Base-by-base conservation (phyloP, 2,329 filamentous ascomycete species). In the Davidsoniella virescens region DNA sequence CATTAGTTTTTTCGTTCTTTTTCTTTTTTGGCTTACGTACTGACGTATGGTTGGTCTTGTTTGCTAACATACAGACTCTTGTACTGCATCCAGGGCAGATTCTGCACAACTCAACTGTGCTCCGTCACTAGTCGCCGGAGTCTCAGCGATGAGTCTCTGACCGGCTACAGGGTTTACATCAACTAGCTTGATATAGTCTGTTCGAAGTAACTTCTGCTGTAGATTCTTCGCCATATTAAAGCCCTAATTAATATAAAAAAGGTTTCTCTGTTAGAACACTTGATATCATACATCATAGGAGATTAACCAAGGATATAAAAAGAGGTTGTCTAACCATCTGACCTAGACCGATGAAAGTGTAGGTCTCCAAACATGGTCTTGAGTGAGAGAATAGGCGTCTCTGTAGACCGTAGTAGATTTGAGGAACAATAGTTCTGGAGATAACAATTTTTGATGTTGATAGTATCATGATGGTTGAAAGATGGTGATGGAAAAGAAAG, bases 161-260 rank as follows among this genome's bases (percentile, higher is more conserved):
- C 67, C 65, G 4, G 71, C 67, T 36, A 66, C 64, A 36, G 62
- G 61, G 59, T 79, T 77, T 61, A 78, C 70, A 59, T 79, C 75
- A 56, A 72, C 78, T 51, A 79, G 62, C 50, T 64, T 66, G 42
- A 79, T 57, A 42, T 65, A 69, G 60, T 78, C 75, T 41, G 59
- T 63, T 1, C 72, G 63, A 25, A 64, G 59, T 33, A 78, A 65
- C 60, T 76, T 78, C 29, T 71, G 65, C 60, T 76, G 74, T 3
- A 79, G 68, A 59, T 78, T 79, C 63, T 70, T 73, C 54, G 74
- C 75, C 75, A 79, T 78, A 64, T 76, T 74, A 57, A 72, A 78
- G 40, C 75, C 75, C 74, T 78, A 39, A 17, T 9, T 20, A 16
- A 6, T n/a, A n/a, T n/a, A n/a, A 12, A 17, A 40, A 40, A 17